Evolutionary conservation across 139 green algal genomes (phyloP), one percentile per base, ranked within the genome.

Genomic region (Gonium pectorale): DNA sequence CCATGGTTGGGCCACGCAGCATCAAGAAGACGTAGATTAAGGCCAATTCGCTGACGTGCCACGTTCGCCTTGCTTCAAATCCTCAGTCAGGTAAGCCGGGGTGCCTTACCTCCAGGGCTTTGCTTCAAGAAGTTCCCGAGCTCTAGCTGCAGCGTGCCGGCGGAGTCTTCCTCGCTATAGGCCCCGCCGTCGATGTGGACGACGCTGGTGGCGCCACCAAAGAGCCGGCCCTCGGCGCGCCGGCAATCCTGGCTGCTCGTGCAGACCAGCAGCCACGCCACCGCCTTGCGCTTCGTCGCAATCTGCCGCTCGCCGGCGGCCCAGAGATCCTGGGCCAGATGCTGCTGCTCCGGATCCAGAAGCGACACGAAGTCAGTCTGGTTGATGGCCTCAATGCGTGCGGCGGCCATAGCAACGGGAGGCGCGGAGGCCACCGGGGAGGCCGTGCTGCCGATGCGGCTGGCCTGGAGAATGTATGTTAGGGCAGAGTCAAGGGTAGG

Each of bases 221-320:
- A 38, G 29, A 73, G 33, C 31, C 9, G 31, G 43, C 44, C n/a
- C 7, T 27, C 24, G 8, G 62, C 77, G 5, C 21, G 8, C 31
- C 3, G 5, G 77, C 62, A 73, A 26, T 83, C 77, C 31, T 19
- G 21, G 6, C 64, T 33, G n/a, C 24, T 27, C 11, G 44, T 22
- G 60, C 77, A 83, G 5, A 62, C 40, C 2, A 83, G 21, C 8
- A 74, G 24, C 77, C 77, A 83, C 37, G 38, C 77, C 27, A 31
- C 24, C 21, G 77, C 60, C 77, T 83, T 83, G 40, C 68, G 77
- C 62, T 83, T 83, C 21, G 19, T 2, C 5, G 63, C 77, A 0
- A 71, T 31, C 56, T 83, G 56, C 17, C 8, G 21, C 38, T 13
- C 59, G 0, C 62, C 77, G 3, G 46, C 44, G 21, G 37, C 43